A percentile compares a stretch with the other conserved stretches of the same genome.
Evolutionary conservation across 1,139 yeast genomes (phyloP).

Genomic region (Geotrichum aggregatum): DNA sequence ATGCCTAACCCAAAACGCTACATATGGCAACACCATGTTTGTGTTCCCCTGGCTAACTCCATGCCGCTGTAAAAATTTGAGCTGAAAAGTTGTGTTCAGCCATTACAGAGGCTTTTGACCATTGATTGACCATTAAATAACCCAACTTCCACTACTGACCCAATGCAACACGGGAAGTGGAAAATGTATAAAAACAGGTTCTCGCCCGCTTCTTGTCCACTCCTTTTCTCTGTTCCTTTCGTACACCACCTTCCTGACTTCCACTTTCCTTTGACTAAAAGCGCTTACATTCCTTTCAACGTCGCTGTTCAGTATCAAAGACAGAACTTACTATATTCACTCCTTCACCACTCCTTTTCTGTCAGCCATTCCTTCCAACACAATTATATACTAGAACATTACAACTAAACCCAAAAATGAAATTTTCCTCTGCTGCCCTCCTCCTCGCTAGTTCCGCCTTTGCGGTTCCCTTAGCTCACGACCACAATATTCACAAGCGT

Average conservation of each 20-base stretch:
- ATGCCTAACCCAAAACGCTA: background rate
- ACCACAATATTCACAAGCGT: conserved; percentile 26
- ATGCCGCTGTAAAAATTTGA: background rate
- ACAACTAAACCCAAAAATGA: conserved; percentile 13
- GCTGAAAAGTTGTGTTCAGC: background rate
- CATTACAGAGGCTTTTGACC: background rate
- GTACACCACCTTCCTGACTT: background rate
- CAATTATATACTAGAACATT: too few relatives aligned
- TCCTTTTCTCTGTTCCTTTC: background rate
- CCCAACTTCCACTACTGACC: too few relatives aligned
- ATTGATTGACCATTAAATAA: background rate
- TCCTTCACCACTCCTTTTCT: conserved; percentile 5
- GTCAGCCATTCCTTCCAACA: conserved; percentile 1
- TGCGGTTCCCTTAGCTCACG: conserved; percentile 19
- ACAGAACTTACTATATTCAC: background rate
- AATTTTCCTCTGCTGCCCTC: conserved; percentile 12
- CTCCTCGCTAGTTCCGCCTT: conserved; percentile 11
- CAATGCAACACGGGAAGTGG: background rate
- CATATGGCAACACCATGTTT: background rate
- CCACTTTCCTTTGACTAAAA: background rate
- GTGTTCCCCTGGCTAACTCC: conserved; percentile 2
- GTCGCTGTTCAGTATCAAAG: background rate
- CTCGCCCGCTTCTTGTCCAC: background rate
- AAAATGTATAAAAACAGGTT: conserved; percentile 1
- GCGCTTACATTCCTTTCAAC: background rate